Evolutionary conservation across 2,329 filamentous ascomycete species (phyloP).

Genomic region (Hypoxylon sp.): DNA sequence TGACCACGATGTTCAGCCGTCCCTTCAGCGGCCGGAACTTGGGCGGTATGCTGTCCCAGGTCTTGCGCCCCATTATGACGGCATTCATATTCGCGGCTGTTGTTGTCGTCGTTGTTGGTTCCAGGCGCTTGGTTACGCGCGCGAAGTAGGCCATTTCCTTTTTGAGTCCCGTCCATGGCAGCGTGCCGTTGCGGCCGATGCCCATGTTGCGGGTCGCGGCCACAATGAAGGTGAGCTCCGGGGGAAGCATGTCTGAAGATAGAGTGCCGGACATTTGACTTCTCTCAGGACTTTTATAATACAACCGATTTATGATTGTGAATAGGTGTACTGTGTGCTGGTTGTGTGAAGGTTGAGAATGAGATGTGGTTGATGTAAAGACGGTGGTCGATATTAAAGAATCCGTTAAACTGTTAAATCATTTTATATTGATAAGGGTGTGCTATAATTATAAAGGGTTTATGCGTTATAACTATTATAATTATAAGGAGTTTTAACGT

Average conservation of each 20-base stretch:
- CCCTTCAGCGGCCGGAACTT: slow-evolving; percentile 84
- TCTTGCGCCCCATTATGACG: slow-evolving; percentile 98
- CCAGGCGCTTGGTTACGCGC: slow-evolving; percentile 81
- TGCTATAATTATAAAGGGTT: no score
- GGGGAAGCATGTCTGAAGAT: slow-evolving; percentile 48
- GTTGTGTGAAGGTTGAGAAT: background rate
- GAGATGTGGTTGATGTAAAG: slow-evolving; percentile 1
- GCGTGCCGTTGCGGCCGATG: slow-evolving; percentile 82
- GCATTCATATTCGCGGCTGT: slow-evolving; percentile 69
- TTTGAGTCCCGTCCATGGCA: slow-evolving; percentile 91
- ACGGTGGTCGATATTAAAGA: no score
- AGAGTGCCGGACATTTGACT: slow-evolving; percentile 34
- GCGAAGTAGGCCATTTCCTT: slow-evolving; percentile 97
- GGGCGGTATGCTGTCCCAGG: slow-evolving; percentile 90
- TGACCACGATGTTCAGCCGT: slow-evolving; percentile 87
- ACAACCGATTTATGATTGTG: no score
- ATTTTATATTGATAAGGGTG: no score
- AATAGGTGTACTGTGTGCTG: no score
- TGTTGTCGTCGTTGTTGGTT: slow-evolving; percentile 46
- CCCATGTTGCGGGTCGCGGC: slow-evolving; percentile 93
- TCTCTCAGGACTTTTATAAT: background rate
- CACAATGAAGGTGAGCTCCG: slow-evolving; percentile 89
- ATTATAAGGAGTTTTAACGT: no score
- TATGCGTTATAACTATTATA: no score
- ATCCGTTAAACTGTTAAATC: no score